These are phyloP conservation scores for Naganishia kalamii DNA, from an alignment of 768 basidiomycete species.

Conservation along the genomic window DNA sequence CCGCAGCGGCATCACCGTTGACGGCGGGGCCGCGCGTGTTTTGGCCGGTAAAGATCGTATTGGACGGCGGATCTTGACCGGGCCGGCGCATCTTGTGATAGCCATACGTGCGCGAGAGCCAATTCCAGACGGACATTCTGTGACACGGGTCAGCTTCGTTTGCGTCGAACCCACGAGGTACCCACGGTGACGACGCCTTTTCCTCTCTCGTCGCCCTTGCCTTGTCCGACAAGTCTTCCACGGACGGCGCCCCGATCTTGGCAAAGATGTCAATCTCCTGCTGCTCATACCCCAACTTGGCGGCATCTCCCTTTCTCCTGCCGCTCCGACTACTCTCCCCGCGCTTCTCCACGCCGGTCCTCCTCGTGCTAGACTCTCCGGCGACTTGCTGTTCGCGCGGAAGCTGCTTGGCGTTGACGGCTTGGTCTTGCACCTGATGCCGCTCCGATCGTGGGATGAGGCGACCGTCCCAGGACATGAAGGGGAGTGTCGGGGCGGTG, in stretches of 20 bases:
- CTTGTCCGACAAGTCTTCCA: conserved; percentile 9
- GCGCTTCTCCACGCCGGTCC: not conserved
- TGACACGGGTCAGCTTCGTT: no score
- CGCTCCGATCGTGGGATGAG: conserved; percentile 20
- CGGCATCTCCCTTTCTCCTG: conserved; percentile 5
- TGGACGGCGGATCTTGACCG: conserved; percentile 1
- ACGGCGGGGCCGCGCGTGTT: not conserved
- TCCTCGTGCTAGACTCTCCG: not conserved
- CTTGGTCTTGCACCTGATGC: not conserved
- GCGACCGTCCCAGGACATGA: conserved; percentile 37
- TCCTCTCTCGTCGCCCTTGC: not conserved
- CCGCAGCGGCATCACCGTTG: not conserved
- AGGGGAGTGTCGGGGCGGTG: conserved; percentile 37
- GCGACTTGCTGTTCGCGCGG: not conserved
- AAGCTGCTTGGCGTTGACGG: conserved; percentile 1
- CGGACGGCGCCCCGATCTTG: not conserved
- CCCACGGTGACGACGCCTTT: conserved; percentile 8
- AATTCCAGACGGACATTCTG: conserved; percentile 11
- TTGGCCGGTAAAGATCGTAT: conserved; percentile 9
- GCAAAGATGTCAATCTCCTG: conserved; percentile 12
- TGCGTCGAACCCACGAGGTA: not conserved
- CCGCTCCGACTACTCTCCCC: not conserved
- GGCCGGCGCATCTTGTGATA: conserved; percentile 10
- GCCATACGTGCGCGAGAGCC: conserved; percentile 13
- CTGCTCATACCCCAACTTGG: not conserved